Evolutionary conservation across 352 stramenopile species (phyloP), one percentile per base, ranked within the genome.

Genomic region (Globisporangium echinulatum): DNA sequence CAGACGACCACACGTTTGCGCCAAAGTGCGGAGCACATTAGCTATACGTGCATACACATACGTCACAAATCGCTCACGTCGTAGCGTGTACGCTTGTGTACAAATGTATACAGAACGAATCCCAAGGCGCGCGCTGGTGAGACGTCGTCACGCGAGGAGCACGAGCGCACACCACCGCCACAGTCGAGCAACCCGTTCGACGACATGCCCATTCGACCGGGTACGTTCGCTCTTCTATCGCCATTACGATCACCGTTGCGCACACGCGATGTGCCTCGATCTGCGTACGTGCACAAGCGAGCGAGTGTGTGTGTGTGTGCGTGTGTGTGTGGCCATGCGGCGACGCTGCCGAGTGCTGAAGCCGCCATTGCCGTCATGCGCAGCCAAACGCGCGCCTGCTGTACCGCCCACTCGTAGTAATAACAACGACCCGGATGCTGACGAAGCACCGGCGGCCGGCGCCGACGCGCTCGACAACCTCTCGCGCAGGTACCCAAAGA

Each of bases 1-100:
- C 75, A 33, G 81, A 91, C 17, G 74, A 90, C 38, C 82, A 90
- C 67, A 93, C 83, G 7, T 93, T 93, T 63, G 33, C 68, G 7
- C 83, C 83, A 63, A 93, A 93, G 79, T 91, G 63, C 43, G 67
- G 39, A 17, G 58, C 15, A 36, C 15, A 56, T 39, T 33, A 33
- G 25, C 25, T 2, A 3, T 33, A 5, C 10, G 3, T 37, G 51
- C 52, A 36, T 11, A 6, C 13, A 17, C 17, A 0, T 25, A 6
- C 19, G 4, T 14, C 25, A 14, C 11, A 8, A 48, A 8, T 36
- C 25, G 3, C 25, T 33, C 25, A 33, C 25, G 25, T 0, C 25
- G 52, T 9, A 19, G 17, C 33, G 17, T 33, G 8, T 39, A 8
- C 11, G 4, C 11, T 11, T 10, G 36, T 33, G 5, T 11, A 1